phyloP scores from a whole-genome alignment of 225 moss, liverwort and hornwort genomes.

The Pseudisothecium myosuroides region DNA sequence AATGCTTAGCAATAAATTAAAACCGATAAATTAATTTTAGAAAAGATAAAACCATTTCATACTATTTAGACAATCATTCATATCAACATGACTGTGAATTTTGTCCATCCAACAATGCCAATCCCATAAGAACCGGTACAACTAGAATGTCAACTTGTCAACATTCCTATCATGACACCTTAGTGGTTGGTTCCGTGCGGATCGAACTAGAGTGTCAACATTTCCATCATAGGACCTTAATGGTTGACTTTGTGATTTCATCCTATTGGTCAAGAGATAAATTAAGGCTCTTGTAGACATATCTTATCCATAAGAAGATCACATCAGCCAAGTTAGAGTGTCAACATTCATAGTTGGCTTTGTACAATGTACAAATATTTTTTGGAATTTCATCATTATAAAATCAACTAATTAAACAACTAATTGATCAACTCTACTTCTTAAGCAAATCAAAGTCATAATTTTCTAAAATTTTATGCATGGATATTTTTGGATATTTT shows the following conservation, averaged over 20 bases:
- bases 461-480: neutral
- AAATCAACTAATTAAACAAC: neutral
- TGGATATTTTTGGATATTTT: no score
- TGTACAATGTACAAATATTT: neutral
- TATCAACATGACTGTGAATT: neutral
- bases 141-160: neutral
- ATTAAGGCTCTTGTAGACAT: neutral
- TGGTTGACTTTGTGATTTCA: neutral
- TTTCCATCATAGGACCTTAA: neutral
- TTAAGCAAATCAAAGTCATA: neutral
- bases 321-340: rapidly evolving
- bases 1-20: neutral
- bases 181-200: rapidly evolving
- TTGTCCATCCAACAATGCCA: rapidly evolving
- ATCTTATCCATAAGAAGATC: neutral
- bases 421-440: neutral
- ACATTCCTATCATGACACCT: neutral
- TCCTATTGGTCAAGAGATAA: neutral
- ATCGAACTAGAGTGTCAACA: rapidly evolving
- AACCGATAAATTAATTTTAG: neutral
- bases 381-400: neutral
- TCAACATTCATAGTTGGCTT: no score
- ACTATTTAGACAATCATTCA: neutral
- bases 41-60: rapidly evolving
- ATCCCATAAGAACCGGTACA: rapidly evolving